Evolutionary conservation across 257 asterid genomes (phyloP), one percentile per base, ranked within the genome.

Genomic region (Coffea eugenioides): DNA sequence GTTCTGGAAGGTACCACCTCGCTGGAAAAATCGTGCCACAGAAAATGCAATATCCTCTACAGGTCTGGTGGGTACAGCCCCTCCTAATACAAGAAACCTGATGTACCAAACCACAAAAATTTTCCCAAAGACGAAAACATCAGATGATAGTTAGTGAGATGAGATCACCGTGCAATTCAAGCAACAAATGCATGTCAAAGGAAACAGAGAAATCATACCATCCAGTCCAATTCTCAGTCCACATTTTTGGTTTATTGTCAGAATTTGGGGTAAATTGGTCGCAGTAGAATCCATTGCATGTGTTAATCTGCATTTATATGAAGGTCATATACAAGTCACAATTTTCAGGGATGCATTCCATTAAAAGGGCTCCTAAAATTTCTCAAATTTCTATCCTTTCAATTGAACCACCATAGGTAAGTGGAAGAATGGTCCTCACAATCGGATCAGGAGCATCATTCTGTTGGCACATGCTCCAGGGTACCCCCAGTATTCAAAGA

Each of bases 191-290:
- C 23, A 64, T 61, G 57, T 41, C 36, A 27, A 25, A n/a, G 6
- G 18, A 51, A 25, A 51, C 12, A 25, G 16, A 20, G 16, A 80
- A 18, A 51, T 52, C 76, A 57, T 89, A 95, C 99, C 99, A 95
- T 89, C 99, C 99, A 52, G 89, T 90, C 99, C 99, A 95, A 86
- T 93, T 90, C 84, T 95, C 99, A 1, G 99, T 95, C 99, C 99
- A 95, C 93, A 95, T 86, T 82, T 93, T 95, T 3, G 98, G 98
- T 69, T 86, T 92, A 82, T 78, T 86, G 74, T 85, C 86, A 36
- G 99, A 89, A 80, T 95, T 93, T 67, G 96, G 98, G 23, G 96
- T 93, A 86, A 90, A 95, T 79, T 95, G 98, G 65, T 95, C 98
- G 73, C 98, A 91, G 80, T 95, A 91, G 72, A 95, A 95, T 74